Conservation (phyloP, 768 basidiomycete genomes). For the Tulasnella sp. region DNA sequence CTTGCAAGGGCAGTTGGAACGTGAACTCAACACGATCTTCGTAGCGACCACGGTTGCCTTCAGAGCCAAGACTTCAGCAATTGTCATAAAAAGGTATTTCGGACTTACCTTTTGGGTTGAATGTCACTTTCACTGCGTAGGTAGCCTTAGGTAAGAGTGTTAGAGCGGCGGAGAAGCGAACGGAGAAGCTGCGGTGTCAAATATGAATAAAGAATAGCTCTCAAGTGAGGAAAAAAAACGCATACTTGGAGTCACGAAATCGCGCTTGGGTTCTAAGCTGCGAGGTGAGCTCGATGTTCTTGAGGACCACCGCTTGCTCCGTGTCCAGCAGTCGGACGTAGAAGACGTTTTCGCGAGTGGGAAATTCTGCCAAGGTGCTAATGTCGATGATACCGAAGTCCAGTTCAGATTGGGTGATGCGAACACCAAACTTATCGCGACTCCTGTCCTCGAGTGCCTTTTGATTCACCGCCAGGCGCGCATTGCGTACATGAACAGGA, state of each 20-base stretch:
- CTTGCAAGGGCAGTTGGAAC: constrained; percentile 3
- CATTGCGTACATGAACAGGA: not conserved
- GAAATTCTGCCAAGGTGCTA: not conserved
- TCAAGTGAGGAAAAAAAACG: no score
- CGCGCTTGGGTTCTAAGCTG: not conserved
- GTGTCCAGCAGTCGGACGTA: not conserved
- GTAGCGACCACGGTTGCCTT: constrained; percentile 28
- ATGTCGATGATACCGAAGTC: constrained; percentile 26
- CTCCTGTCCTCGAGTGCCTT: constrained; percentile 9
- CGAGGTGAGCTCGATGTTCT: not conserved
- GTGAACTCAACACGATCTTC: constrained; percentile 33
- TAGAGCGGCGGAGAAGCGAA: not conserved
- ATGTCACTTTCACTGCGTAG: constrained; percentile 17
- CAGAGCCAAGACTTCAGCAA: not conserved
- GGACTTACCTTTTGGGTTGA: constrained; percentile 16
- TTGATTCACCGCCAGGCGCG: not conserved
- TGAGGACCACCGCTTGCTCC: not conserved
- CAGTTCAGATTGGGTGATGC: not conserved
- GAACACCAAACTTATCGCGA: constrained; percentile 24
- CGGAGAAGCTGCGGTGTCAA: not conserved
- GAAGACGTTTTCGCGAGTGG: not conserved
- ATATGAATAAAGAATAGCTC: not conserved
- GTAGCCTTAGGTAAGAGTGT: not conserved
- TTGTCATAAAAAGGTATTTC: no score
- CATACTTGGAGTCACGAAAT: constrained; percentile 9